Conservation (phyloP, 75 land plant species). For the Azolla pinnata region DNA sequence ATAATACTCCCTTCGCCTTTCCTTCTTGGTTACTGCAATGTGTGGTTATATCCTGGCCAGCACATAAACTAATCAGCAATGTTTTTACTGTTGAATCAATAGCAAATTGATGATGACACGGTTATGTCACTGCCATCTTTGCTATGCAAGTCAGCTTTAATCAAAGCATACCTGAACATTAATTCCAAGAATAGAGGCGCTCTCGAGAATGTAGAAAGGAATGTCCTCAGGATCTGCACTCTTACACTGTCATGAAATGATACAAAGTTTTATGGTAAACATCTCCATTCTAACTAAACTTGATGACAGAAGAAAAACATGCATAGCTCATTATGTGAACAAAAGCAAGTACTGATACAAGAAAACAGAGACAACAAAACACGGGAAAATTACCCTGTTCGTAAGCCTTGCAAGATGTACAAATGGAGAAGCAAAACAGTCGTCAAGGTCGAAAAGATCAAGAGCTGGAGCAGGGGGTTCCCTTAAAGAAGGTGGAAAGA, state of each 20-base stretch:
- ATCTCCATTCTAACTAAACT: too few species aligned
- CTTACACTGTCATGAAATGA: conserved; percentile 16
- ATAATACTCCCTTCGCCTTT: conserved; percentile 18
- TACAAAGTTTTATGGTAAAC: background rate
- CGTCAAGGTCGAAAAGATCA: conserved; percentile 35
- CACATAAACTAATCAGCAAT: background rate
- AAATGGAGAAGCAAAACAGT: conserved; percentile 32
- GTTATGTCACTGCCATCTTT: background rate
- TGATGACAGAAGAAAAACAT: background rate
- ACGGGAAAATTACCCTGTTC: conserved; percentile 13
- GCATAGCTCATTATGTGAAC: background rate
- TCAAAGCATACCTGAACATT: conserved; percentile 23
- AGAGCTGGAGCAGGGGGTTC: conserved; percentile 26
- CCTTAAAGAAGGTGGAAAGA: conserved; percentile 25
- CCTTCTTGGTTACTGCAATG: conserved; percentile 16
- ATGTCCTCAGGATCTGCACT: conserved; percentile 21
- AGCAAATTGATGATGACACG: background rate
- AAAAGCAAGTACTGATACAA: background rate
- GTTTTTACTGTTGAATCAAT: too few species aligned
- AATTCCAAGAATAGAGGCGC: conserved; percentile 22
- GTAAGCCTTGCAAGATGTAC: conserved; percentile 30
- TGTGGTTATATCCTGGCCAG: conserved; percentile 7
- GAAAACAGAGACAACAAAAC: background rate
- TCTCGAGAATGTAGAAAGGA: conserved; percentile 19
- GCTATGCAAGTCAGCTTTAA: background rate